These are phyloP conservation scores for Whalleya microplaca DNA, from an alignment of 2,329 filamentous ascomycete genomes.

Conservation along the genomic window DNA sequence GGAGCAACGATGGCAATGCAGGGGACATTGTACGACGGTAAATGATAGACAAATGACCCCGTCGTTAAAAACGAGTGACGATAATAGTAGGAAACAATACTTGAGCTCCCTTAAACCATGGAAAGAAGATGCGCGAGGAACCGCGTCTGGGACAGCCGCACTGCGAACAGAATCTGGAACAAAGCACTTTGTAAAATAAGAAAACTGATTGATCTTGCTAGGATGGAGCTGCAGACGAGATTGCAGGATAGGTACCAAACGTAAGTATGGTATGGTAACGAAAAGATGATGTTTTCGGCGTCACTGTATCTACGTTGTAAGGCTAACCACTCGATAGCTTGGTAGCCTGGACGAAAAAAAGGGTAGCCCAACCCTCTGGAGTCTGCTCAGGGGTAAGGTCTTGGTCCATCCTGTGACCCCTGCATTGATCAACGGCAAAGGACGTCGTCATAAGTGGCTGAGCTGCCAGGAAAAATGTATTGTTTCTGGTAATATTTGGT, in stretches of 20 bases:
- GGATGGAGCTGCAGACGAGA: neutral
- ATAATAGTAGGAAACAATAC: constrained; percentile 10
- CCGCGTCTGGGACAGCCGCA: constrained; percentile 10
- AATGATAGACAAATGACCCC: constrained; percentile 14
- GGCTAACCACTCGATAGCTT: neutral
- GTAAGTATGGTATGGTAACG: neutral
- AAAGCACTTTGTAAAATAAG: neutral
- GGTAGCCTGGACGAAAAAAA: neutral
- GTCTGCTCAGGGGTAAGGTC: neutral
- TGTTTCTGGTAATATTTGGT: neutral
- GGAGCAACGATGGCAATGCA: constrained; percentile 13
- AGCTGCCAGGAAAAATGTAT: neutral
- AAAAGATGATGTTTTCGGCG: neutral
- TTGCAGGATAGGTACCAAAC: neutral
- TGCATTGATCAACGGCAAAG: neutral
- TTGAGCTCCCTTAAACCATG: constrained; percentile 6
- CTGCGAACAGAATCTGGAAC: neutral
- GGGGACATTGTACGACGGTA: constrained; percentile 18
- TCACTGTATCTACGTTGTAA: neutral
- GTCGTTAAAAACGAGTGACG: constrained; percentile 16
- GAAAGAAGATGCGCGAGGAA: constrained; percentile 5
- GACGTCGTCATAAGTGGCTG: neutral
- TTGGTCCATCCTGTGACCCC: neutral
- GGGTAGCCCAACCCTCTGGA: neutral
- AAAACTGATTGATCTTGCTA: neutral